Evolutionary conservation across 2,329 filamentous ascomycete species (phyloP), one percentile per base, ranked within the genome.

Genomic region (Cladophialophora psammophila): DNA sequence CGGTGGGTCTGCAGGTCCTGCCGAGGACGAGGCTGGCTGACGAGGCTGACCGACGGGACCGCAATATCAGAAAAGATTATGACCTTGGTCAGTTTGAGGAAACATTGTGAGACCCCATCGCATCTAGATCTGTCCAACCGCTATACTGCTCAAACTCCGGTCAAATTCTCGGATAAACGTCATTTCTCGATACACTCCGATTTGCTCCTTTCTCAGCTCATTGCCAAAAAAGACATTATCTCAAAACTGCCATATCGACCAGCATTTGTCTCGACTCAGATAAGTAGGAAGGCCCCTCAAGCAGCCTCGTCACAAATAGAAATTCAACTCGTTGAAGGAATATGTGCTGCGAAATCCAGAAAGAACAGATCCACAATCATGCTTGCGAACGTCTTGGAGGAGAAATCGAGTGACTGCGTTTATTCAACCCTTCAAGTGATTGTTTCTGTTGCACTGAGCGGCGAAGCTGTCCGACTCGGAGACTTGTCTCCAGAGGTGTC

Each of bases 231-330:
- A 48, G 42, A 8, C 5, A n/a, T 3, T 50, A 50, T 26, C 18
- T 50, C 45, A 50, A 26, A n/a, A 26, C 18, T 26, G 45, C 18
- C 45, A 50, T 26, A 26, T 50, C 45, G 1, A 26, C 18, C 13
- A 26, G 15, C 40, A 18, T 26, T 26, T 50, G 13, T 9, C 45
- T 3, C 18, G 18, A 50, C 45, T 26, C 45, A 50, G 10, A 26
- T 6, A 50, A 48, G 42, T 6, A 50, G 20, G 42, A 20, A 50
- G 7, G 15, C 40, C 8, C 12, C 18, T 26, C 18, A 50, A n/a
- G 45, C 45, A 50, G 9, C 45, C 20, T 50, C 45, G 45, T 50
- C 45, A 26, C 40, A 42, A n/a, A 42, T 42, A 3, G 40, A 50
- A 50, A 26, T 20, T 31, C 18, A 6, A 1, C 12, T 50, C 45